Conservation (phyloP, 78 protist species). For the Dictyostelium intermedium region DNA sequence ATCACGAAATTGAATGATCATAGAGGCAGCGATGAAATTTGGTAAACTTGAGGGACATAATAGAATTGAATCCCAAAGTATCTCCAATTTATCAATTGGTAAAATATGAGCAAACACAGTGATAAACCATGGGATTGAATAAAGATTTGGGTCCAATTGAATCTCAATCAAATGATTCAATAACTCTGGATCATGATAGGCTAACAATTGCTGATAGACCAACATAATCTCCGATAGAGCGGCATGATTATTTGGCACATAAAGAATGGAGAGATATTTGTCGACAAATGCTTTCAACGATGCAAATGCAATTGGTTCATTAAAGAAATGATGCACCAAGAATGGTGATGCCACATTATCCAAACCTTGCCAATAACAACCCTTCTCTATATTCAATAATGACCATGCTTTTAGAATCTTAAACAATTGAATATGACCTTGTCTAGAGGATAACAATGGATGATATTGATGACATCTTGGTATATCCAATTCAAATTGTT, state of each 20-base stretch:
- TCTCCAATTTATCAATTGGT: slow-evolving; percentile 81
- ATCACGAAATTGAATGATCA: slow-evolving; percentile 71
- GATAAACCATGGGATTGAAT: slow-evolving; percentile 90
- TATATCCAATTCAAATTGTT: slow-evolving; percentile 90
- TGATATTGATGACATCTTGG: slow-evolving; percentile 95
- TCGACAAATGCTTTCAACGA: slow-evolving; percentile 78
- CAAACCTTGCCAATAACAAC: slow-evolving; percentile 80
- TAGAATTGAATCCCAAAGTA: slow-evolving; percentile 87
- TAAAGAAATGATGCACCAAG: slow-evolving; percentile 67
- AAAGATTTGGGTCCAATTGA: slow-evolving; percentile 84
- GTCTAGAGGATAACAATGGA: slow-evolving; percentile 62
- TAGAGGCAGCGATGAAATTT: slow-evolving; percentile 76
- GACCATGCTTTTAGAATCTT: slow-evolving; percentile 84
- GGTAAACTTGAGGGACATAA: slow-evolving; percentile 77
- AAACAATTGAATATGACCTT: slow-evolving; percentile 60
- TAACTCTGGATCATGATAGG: slow-evolving; percentile 88
- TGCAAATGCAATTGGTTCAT: slow-evolving; percentile 80
- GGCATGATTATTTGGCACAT: slow-evolving; percentile 28
- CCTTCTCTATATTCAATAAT: slow-evolving; percentile 42
- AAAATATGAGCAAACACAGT: slow-evolving; percentile 81
- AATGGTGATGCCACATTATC: slow-evolving; percentile 84
- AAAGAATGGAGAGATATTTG: slow-evolving; percentile 74
- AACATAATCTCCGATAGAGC: slow-evolving; percentile 55
- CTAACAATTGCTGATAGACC: slow-evolving; percentile 44
- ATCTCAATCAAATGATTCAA: slow-evolving; percentile 58